Evolutionary conservation across 352 stramenopile genomes (phyloP).

Genomic region (Globisporangium camurandrum): DNA sequence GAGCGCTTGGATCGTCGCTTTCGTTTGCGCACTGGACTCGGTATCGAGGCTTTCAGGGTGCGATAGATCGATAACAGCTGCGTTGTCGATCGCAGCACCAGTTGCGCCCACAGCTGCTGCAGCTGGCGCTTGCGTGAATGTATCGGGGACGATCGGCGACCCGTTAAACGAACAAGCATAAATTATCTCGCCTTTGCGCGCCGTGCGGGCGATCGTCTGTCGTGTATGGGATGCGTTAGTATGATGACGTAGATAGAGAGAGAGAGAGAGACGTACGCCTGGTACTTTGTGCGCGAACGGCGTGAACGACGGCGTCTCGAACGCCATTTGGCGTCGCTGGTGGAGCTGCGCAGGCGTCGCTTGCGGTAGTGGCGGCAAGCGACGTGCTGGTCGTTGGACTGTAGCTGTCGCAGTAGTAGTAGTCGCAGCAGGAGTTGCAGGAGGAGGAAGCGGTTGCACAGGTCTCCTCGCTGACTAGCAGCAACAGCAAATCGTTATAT

Average conservation of each 20-base stretch:
- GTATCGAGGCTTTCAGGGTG: conserved; percentile 53
- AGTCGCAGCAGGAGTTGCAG: no score
- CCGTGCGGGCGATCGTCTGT: conserved; percentile 52
- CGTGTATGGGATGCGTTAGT: conserved; percentile 13
- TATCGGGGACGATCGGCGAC: conserved; percentile 58
- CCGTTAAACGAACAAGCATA: conserved; percentile 67
- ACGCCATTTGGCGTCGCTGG: conserved; percentile 22
- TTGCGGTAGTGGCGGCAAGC: conserved; percentile 1
- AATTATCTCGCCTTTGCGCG: conserved; percentile 60
- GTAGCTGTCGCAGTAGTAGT: no score
- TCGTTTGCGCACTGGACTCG: conserved; percentile 44
- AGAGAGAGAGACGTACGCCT: conserved; percentile 16
- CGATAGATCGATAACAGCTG: conserved; percentile 53
- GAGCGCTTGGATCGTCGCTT: conserved; percentile 55
- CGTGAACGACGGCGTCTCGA: conserved; percentile 32
- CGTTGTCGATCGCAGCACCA: conserved; percentile 56
- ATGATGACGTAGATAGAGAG: neutral
- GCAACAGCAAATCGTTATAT: no score
- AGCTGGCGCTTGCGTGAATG: conserved; percentile 38
- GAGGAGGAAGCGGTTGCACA: no score
- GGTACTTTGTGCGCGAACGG: conserved; percentile 14
- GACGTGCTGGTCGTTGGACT: neutral
- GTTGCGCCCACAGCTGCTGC: conserved; percentile 58
- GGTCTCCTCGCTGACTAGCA: no score
- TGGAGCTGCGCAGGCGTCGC: conserved; percentile 10